Base-by-base conservation (phyloP, 768 basidiomycete species). In the Pleurotus eryngii region DNA sequence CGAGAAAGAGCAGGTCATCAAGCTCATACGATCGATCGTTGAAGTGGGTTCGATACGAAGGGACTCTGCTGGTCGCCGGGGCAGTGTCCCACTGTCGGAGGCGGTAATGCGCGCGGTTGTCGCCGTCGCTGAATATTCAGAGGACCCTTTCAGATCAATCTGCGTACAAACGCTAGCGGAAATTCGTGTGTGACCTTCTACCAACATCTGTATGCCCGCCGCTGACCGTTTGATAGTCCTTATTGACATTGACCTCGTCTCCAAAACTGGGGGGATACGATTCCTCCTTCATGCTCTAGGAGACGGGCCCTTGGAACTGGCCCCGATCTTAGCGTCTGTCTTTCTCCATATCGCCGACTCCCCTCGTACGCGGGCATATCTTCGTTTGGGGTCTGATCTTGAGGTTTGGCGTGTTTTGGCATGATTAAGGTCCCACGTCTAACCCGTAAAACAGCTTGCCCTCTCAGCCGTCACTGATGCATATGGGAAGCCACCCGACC, bases 1-100 rank as follows among this genome's bases (percentile, higher is more conserved):
- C 4, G 97, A 95, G 72, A 92, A 92, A 67, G 94, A 97, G 66
- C 95, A 98, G 70, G 92, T 83, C 18, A 83, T 99, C 63, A 92
- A 93, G 59, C 83, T 98, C 18, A 85, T 98, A 55, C 87, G 97
- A 17, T 74, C 85, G 2, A 83, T 94, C 22, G 82, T 95, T 5
- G 84, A 91, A 62, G 79, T 95, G 38, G 88, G 90, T 11, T 85
- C 86, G 11, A 79, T 82, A 49, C 75, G 77, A 43, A 74, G 69
- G 20, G 78, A 82, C 42, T 74, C 80, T 24, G 72, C 73, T 18
- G 72, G 72, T 39, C 76, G 75, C 8, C 67, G 76, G 8, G 78
- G 79, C 9, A 68, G 68, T 2, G 80, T 89, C 3, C 86, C 85
- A 11, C 68, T 94, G 49, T 87, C 89, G 5, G 85, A 90, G 63